Evolutionary conservation across 2,329 filamentous ascomycete species (phyloP).

Genomic region (Lachnellula cervina): DNA sequence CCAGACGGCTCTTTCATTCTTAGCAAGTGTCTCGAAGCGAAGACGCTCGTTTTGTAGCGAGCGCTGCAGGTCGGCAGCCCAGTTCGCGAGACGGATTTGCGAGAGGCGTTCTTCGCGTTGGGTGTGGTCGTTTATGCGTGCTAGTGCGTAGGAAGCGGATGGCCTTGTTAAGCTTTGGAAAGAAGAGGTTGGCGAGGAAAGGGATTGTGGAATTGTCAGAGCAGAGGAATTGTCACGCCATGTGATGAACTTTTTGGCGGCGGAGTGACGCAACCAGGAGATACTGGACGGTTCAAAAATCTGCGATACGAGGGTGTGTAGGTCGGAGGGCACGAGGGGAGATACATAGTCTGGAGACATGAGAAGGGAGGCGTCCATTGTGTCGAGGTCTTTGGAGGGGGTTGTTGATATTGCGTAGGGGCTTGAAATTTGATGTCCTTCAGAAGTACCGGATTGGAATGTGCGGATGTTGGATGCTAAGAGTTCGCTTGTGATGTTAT

Average conservation of each 20-base stretch:
- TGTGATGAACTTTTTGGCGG: conserved; percentile 73
- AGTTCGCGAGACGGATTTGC: conserved; percentile 70
- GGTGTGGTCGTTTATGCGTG: conserved; percentile 54
- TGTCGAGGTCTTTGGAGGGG: conserved; percentile 65
- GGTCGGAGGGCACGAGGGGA: conserved; percentile 72
- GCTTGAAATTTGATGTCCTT: conserved; percentile 31
- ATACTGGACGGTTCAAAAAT: conserved; percentile 76
- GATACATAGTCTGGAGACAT: conserved; percentile 91
- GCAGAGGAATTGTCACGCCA: conserved; percentile 50
- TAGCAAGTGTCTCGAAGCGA: conserved; percentile 58
- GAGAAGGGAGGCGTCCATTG: conserved; percentile 86
- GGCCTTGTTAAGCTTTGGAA: neutral
- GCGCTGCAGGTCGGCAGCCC: conserved; percentile 76
- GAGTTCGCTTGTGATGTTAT: conserved; percentile 52
- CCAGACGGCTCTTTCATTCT: conserved; percentile 63
- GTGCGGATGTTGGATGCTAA: conserved; percentile 52
- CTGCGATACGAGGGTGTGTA: conserved; percentile 61
- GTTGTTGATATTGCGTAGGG: conserved; percentile 77
- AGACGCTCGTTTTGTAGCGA: conserved; percentile 70
- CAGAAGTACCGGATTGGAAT: conserved; percentile 55
- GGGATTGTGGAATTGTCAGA: conserved; percentile 23
- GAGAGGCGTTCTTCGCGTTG: conserved; percentile 57
- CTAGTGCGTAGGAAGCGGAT: conserved; percentile 51
- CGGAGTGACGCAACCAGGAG: conserved; percentile 74
- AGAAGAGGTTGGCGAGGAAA: conserved; percentile 17